Conservation (phyloP, 495 filamentous ascomycete species). For the Penicillium lividum region DNA sequence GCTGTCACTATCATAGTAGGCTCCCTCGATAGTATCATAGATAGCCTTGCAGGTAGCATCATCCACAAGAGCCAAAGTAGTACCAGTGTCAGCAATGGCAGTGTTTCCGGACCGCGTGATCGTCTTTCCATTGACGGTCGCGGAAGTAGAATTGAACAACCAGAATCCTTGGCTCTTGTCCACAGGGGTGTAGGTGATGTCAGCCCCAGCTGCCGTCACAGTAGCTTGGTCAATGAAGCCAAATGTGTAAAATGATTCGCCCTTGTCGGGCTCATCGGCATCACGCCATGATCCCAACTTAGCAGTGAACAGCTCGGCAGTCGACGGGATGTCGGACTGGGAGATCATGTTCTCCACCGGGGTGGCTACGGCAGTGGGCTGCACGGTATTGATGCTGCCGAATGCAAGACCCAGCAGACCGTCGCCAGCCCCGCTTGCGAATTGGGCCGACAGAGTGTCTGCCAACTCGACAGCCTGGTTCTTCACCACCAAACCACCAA, state of each 20-base stretch:
- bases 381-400: constrained; percentile 69
- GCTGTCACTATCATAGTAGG: constrained; percentile 59
- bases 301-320: constrained; percentile 69
- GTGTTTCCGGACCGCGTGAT: constrained; percentile 61
- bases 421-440: constrained; percentile 61
- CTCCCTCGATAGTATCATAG: constrained; percentile 70
- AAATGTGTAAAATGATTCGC: constrained; percentile 75
- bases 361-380: constrained; percentile 59
- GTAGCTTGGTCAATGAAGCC: constrained; percentile 72
- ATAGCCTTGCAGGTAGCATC: constrained; percentile 66
- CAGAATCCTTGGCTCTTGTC: constrained; percentile 75
- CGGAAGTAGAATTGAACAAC: constrained; percentile 63
- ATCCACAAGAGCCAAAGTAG: constrained; percentile 69
- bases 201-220: constrained; percentile 53
- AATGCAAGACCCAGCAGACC: constrained; percentile 75
- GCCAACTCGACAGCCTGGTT: constrained; percentile 72
- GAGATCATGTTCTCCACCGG: constrained; percentile 76
- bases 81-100: constrained; percentile 82
- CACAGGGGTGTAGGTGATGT: constrained; percentile 63
- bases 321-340: constrained; percentile 63
- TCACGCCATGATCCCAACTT: constrained; percentile 68
- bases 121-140: constrained; percentile 60
- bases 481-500: constrained; percentile 70
- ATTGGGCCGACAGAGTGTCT: constrained; percentile 61
- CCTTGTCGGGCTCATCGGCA: constrained; percentile 51